Percentiles rank a stretch among this genome's conserved stretches.
Evolutionary conservation across 768 basidiomycete species (phyloP).

Genomic region (Hypholoma sublateritium): DNA sequence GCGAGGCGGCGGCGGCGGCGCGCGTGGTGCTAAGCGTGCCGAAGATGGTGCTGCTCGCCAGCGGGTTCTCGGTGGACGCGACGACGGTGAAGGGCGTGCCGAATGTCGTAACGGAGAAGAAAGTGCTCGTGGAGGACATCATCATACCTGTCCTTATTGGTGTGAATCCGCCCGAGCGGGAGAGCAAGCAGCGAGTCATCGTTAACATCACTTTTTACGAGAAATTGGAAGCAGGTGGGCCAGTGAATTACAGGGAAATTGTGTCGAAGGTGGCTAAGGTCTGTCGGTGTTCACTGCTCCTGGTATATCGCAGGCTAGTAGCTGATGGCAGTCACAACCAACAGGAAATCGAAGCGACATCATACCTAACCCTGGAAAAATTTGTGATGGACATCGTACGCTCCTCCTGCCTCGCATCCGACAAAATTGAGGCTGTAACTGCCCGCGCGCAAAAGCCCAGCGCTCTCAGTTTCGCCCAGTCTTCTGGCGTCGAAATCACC

Average conservation of each 20-base stretch:
- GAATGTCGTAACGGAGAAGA: conserved; percentile 12
- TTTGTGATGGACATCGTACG: conserved; percentile 49
- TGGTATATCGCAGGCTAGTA: neutral
- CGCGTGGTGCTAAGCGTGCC: conserved; percentile 43
- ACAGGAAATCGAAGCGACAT: conserved; percentile 44
- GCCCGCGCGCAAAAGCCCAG: conserved; percentile 68
- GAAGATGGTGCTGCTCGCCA: conserved; percentile 53
- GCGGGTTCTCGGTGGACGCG: conserved; percentile 40
- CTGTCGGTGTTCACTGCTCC: neutral
- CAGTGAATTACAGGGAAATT: conserved; percentile 38
- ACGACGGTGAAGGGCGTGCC: conserved; percentile 12
- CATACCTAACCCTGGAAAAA: conserved; percentile 62
- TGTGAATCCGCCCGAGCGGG: conserved; percentile 67
- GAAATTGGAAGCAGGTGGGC: conserved; percentile 15
- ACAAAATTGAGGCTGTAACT: conserved; percentile 38
- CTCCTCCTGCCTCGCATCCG: conserved; percentile 32
- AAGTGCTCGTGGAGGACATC: conserved; percentile 46
- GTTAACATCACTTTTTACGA: conserved; percentile 50
- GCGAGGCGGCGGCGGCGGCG: conserved; percentile 34
- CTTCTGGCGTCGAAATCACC: conserved; percentile 62
- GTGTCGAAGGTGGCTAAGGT: conserved; percentile 36
- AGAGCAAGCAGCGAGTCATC: conserved; percentile 62
- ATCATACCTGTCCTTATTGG: conserved; percentile 61
- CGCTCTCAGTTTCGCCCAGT: conserved; percentile 66
- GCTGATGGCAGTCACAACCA: conserved; percentile 3